Evolutionary conservation across 495 filamentous ascomycete genomes (phyloP).

Genomic region (Chaetomium tenue): DNA sequence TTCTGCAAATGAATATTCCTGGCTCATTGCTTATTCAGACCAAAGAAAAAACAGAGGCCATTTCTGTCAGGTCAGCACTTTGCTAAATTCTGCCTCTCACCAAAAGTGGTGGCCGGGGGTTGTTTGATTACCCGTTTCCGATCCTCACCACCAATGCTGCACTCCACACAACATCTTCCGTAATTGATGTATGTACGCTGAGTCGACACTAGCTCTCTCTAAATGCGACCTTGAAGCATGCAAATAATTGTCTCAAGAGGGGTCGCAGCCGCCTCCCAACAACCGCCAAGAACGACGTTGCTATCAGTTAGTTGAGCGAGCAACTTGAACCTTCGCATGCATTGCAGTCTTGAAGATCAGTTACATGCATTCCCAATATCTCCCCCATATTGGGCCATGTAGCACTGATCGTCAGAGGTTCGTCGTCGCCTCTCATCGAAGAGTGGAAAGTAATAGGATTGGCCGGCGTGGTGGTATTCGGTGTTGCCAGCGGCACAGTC

Average conservation of each 20-base stretch:
- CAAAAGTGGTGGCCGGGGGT: background rate
- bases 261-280: too few species aligned
- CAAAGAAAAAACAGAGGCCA: background rate
- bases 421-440: background rate
- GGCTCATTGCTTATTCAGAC: constrained; percentile 2
- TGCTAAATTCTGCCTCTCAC: background rate
- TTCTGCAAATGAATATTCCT: background rate
- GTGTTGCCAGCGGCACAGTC: constrained; percentile 18
- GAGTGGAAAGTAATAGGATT: background rate
- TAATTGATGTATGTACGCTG: background rate
- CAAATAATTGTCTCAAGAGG: background rate
- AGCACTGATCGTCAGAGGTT: background rate
- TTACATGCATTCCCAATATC: background rate
- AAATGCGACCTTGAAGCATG: background rate
- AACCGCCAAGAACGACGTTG: background rate
- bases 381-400: background rate
- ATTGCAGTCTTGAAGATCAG: background rate
- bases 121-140: constrained; percentile 1
- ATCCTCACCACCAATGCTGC: background rate
- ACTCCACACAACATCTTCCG: background rate
- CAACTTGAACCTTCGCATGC: background rate
- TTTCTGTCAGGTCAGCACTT: background rate
- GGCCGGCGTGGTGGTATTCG: background rate
- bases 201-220: background rate
- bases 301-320: background rate